Conservation (phyloP, 768 basidiomycete species). For the Macrocybe gigantea region DNA sequence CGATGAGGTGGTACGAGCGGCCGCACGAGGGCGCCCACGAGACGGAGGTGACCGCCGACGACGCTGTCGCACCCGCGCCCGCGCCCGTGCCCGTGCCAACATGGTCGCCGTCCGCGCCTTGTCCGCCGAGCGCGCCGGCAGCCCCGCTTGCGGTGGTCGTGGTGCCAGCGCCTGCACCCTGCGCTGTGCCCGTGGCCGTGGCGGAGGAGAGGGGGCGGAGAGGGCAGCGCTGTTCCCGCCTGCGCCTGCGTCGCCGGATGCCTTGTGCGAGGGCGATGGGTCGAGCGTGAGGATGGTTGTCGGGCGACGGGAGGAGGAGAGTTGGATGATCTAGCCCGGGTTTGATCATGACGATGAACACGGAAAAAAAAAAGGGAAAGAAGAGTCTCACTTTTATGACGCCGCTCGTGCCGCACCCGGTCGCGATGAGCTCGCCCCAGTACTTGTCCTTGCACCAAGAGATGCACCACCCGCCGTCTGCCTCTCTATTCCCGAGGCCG, state of each 20-base stretch:
- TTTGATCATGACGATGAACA: background rate
- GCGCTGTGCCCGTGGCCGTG: no score
- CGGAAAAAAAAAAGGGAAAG: background rate
- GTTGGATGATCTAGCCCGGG: conserved; percentile 60
- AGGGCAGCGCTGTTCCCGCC: no score
- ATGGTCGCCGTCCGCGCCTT: no score
- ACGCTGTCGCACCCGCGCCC: no score
- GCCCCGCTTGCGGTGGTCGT: conserved; percentile 13
- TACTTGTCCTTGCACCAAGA: conserved; percentile 96
- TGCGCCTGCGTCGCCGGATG: no score
- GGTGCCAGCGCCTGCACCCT: no score
- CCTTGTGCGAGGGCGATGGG: conserved; percentile 28
- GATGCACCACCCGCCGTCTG: conserved; percentile 88
- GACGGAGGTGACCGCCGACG: conserved; percentile 72
- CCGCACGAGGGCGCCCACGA: conserved; percentile 95
- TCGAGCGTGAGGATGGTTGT: conserved; percentile 57
- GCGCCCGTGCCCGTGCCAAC: no score
- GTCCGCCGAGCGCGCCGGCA: background rate
- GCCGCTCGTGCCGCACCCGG: conserved; percentile 65
- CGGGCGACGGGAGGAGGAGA: conserved; percentile 64
- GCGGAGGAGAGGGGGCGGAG: no score
- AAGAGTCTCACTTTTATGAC: conserved; percentile 59
- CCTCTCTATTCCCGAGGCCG: conserved; percentile 63
- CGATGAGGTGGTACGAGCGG: conserved; percentile 89
- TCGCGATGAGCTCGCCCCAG: conserved; percentile 90